phyloP scores from a whole-genome alignment of 148 eudicot genomes.

The Euryodendron excelsum region DNA sequence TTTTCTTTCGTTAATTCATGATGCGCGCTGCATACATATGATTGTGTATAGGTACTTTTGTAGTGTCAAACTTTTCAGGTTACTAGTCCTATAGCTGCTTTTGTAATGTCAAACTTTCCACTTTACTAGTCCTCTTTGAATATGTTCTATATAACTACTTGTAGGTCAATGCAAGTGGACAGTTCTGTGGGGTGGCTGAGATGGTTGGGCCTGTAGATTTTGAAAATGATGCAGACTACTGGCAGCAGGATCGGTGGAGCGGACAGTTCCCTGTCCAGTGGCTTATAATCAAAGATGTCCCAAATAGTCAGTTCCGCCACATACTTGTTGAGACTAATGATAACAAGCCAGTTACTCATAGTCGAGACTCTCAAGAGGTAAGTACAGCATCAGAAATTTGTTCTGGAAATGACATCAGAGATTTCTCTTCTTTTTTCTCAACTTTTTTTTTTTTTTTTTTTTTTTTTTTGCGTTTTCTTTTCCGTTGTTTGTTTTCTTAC shows the following conservation, averaged over 20 bases:
- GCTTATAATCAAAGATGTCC: slow-evolving; percentile 90
- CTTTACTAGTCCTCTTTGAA: not conserved
- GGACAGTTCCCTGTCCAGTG: slow-evolving; percentile 89
- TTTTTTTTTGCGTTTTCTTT: not conserved
- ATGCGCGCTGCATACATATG: too few relatives aligned
- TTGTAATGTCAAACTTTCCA: not conserved
- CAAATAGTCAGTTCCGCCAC: slow-evolving; percentile 82
- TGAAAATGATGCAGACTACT: slow-evolving; percentile 78
- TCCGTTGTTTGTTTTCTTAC: not conserved
- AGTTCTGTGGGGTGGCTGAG: slow-evolving; percentile 95
- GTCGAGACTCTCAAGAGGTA: slow-evolving; percentile 99
- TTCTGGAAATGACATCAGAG: too few relatives aligned
- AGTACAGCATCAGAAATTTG: not conserved
- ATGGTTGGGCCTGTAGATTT: slow-evolving; percentile 92
- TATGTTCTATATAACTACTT: slow-evolving; percentile 4
- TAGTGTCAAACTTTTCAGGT: too few relatives aligned
- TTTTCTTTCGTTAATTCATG: too few relatives aligned
- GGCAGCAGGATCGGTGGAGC: slow-evolving; percentile 99
- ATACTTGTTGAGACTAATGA: slow-evolving; percentile 87
- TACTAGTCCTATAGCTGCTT: not conserved
- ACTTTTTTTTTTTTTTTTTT: not conserved
- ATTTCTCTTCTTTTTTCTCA: not conserved
- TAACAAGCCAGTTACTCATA: slow-evolving; percentile 96
- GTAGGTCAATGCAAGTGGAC: slow-evolving; percentile 97
- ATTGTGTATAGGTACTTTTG: too few relatives aligned